Percentiles rank a stretch among this genome's conserved stretches.
Evolutionary conservation across 148 eudicot genomes (phyloP).

Genomic region (Vaccinium macrocarpon): DNA sequence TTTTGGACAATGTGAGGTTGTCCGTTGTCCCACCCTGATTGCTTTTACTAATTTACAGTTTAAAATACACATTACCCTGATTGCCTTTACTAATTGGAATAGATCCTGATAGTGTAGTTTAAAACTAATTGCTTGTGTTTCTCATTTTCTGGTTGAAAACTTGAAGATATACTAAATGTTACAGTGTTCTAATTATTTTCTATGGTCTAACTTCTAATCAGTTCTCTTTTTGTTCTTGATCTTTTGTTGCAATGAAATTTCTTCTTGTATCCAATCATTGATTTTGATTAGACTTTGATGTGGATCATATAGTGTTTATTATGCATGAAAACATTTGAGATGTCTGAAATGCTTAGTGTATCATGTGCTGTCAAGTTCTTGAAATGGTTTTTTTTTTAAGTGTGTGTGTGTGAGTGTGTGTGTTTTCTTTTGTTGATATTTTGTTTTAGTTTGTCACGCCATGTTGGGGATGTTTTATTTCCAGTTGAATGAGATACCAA

Average conservation of each 20-base stretch:
- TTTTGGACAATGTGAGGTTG: not conserved
- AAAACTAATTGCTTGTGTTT: not conserved
- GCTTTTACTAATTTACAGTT: not conserved
- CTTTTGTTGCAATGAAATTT: not conserved
- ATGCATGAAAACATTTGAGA: not conserved
- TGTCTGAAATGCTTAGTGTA: slow-evolving; percentile 5
- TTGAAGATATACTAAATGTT: not conserved
- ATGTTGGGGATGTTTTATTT: not conserved
- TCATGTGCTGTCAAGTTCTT: not conserved
- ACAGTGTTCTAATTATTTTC: not conserved
- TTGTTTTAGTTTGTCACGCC: not conserved
- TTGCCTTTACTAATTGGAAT: not conserved
- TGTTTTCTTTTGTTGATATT: not conserved
- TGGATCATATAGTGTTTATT: not conserved
- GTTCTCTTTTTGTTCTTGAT: not conserved
- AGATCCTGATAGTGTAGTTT: not conserved
- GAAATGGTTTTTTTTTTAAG: not conserved
- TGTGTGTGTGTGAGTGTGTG: not conserved
- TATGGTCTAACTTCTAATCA: not conserved
- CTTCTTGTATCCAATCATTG: not conserved
- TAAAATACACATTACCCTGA: not conserved
- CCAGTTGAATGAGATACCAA: not conserved
- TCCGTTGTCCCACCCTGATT: not conserved
- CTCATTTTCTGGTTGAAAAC: not conserved
- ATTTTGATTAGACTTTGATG: not conserved